Conservation (phyloP, 441 rosid genomes). For the Breynia disticha region DNA sequence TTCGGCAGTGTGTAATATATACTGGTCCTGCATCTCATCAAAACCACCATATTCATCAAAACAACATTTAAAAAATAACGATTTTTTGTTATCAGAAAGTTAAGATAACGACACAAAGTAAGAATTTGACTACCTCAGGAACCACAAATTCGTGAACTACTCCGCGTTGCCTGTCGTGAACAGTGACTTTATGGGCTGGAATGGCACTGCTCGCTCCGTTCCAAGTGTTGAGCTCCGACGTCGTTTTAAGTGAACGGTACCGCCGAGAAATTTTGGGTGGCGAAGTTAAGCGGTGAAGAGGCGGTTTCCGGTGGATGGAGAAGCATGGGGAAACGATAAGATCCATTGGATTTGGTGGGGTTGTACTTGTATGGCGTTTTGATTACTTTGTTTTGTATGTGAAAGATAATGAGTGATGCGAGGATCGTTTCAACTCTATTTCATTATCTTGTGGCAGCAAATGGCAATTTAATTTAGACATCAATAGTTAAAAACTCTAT, state of each 20-base stretch:
- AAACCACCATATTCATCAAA: background rate
- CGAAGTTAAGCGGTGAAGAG: conserved; percentile 15
- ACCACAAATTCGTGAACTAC: conserved; percentile 66
- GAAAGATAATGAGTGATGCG: background rate
- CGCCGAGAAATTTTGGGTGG: conserved; percentile 2
- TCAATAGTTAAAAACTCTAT: no score
- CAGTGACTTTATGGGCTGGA: conserved; percentile 69
- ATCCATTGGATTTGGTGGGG: conserved; percentile 23
- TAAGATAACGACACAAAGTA: no score
- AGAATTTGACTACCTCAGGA: conserved; percentile 61
- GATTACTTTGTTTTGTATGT: background rate
- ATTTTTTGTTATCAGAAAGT: no score
- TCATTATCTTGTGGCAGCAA: no score
- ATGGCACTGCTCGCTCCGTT: conserved; percentile 32
- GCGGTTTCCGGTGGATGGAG: conserved; percentile 17
- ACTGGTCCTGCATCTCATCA: conserved; percentile 64
- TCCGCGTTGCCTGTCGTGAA: conserved; percentile 71
- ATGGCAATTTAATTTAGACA: no score
- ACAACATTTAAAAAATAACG: background rate
- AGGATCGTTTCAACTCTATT: no score
- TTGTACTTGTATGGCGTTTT: background rate
- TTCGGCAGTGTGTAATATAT: conserved; percentile 87
- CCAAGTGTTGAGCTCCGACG: conserved; percentile 43
- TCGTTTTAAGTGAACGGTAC: conserved; percentile 19
- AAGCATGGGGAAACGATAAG: conserved; percentile 23